phyloP scores from a whole-genome alignment of 1,139 yeast species.

The Suhomyces anneliseae region DNA sequence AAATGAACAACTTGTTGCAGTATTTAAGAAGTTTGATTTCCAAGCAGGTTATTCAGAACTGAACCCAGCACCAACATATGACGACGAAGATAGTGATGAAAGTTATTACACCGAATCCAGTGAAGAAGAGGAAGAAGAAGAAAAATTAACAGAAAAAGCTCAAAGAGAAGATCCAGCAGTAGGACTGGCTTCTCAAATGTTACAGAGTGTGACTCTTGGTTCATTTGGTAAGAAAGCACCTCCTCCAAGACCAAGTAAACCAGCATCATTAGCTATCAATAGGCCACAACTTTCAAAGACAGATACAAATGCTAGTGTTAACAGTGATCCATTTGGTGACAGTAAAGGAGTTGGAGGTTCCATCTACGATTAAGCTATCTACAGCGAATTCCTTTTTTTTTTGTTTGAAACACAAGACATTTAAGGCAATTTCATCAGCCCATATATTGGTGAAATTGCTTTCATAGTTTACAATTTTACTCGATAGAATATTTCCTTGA shows the following conservation, averaged over 20 bases:
- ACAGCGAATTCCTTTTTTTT: too few relatives aligned
- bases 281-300: constrained; percentile 18
- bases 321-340: constrained; percentile 73
- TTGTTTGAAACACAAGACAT: too few relatives aligned
- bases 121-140: constrained; percentile 40
- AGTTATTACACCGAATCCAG: constrained; percentile 50
- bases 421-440: too few relatives aligned
- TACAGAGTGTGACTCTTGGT: constrained; percentile 11
- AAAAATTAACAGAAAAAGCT: constrained; percentile 31
- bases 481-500: too few relatives aligned
- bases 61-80: constrained; percentile 38
- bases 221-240: constrained; percentile 24
- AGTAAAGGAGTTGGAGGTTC: constrained; percentile 44
- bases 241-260: constrained; percentile 37
- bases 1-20: constrained; percentile 80
- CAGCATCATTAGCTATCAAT: constrained; percentile 17
- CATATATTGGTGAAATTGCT: too few relatives aligned
- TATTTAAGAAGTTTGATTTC: constrained; percentile 66
- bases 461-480: too few relatives aligned
- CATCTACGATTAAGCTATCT: constrained; percentile 16
- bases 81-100: constrained; percentile 27
- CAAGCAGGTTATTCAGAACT: constrained; percentile 39
- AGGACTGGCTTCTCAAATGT: constrained; percentile 12
- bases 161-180: constrained; percentile 34
- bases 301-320: constrained; percentile 31